Evolutionary conservation across 495 filamentous ascomycete genomes (phyloP).

Genomic region (Aspergillus panamensis): DNA sequence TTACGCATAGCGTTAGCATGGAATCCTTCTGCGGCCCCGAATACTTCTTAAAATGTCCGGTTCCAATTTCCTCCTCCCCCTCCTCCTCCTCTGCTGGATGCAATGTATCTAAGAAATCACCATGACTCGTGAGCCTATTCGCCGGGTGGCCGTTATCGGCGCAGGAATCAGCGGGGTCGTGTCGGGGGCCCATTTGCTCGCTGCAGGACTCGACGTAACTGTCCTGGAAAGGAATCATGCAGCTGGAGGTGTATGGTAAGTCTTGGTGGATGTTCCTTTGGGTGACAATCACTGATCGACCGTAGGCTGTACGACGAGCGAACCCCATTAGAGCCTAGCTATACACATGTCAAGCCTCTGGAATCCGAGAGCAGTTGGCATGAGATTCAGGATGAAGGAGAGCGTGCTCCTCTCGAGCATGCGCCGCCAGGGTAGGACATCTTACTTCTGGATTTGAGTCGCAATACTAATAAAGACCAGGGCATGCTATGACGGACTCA

Average conservation of each 20-base stretch:
- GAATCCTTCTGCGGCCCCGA: background rate
- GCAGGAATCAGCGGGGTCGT: constrained; percentile 67
- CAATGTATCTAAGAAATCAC: background rate
- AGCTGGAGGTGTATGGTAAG: constrained; percentile 61
- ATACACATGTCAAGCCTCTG: constrained; percentile 50
- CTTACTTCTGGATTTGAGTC: background rate
- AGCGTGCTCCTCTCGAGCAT: constrained; percentile 31
- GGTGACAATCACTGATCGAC: background rate
- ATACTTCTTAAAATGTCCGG: background rate
- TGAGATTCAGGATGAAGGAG: constrained; percentile 22
- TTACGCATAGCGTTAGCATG: constrained; percentile 2
- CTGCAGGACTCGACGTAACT: constrained; percentile 55
- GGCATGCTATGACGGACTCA: constrained; percentile 57
- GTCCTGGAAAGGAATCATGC: constrained; percentile 60
- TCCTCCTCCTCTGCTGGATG: background rate
- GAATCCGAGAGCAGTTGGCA: constrained; percentile 27
- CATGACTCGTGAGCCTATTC: constrained; percentile 27
- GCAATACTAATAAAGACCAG: constrained; percentile 24
- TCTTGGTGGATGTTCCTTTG: background rate
- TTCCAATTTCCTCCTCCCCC: background rate
- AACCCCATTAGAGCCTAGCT: constrained; percentile 52
- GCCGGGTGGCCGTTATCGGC: constrained; percentile 62
- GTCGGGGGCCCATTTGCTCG: constrained; percentile 58
- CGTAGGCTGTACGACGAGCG: constrained; percentile 57
- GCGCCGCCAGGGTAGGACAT: constrained; percentile 48